Conservation (phyloP, 2,329 filamentous ascomycete species). For the Pyrenochaeta sp. region DNA sequence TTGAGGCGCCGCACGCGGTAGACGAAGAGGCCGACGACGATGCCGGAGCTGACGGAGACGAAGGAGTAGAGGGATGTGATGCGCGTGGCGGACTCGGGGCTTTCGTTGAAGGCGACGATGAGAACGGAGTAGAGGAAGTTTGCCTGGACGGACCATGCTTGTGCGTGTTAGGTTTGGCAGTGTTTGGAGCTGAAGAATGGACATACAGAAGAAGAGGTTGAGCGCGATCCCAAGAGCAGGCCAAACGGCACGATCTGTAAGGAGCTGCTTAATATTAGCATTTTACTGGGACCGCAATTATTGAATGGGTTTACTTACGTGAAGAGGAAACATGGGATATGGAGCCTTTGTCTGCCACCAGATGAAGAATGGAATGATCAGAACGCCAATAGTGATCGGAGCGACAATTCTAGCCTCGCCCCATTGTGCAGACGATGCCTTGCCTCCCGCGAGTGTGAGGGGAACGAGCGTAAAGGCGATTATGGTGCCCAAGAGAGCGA, state of each 20-base stretch:
- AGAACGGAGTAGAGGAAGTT: conserved; percentile 71
- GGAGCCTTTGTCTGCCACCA: conserved; percentile 61
- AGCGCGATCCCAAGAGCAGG: conserved; percentile 65
- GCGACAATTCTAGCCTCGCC: conserved; percentile 58
- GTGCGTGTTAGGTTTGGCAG: conserved; percentile 3
- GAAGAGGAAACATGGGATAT: conserved; percentile 66
- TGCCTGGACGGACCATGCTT: conserved; percentile 66
- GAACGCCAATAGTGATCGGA: conserved; percentile 59
- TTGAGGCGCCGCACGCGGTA: conserved; percentile 65
- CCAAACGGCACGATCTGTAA: conserved; percentile 70
- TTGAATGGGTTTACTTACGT: conserved; percentile 32
- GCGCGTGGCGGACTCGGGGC: conserved; percentile 63
- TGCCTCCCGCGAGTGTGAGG: background rate
- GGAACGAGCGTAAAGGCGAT: conserved; percentile 57
- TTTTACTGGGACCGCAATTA: background rate
- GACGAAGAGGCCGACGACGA: conserved; percentile 64
- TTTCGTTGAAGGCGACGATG: conserved; percentile 67
- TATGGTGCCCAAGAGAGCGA: conserved; percentile 55
- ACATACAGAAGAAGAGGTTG: conserved; percentile 25
- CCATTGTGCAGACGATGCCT: conserved; percentile 52
- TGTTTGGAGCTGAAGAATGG: background rate
- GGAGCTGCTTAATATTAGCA: conserved; percentile 42
- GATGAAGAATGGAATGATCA: conserved; percentile 59
- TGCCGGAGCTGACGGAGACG: conserved; percentile 64
- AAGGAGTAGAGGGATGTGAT: conserved; percentile 67